Percentiles rank a stretch among this genome's conserved stretches.
Evolutionary conservation across 495 filamentous ascomycete genomes (phyloP).

Genomic region (Acidiella bohemica): DNA sequence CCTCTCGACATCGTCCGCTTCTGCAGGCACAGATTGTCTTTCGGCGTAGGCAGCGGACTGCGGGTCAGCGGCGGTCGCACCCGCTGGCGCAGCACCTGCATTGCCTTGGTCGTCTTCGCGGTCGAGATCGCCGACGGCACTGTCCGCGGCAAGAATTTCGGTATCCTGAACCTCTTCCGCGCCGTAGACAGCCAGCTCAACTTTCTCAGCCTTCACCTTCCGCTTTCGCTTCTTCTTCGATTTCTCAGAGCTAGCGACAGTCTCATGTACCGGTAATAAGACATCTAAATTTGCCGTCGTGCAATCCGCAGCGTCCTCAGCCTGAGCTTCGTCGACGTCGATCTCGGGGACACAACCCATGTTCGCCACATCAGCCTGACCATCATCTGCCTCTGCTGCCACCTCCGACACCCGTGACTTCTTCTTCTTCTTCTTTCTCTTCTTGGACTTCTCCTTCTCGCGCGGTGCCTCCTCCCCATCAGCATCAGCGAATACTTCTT

Average conservation of each 20-base stretch:
- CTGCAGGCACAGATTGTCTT: too few species aligned
- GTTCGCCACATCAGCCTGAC: not conserved
- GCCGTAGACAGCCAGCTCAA: not conserved
- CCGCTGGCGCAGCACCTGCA: too few species aligned
- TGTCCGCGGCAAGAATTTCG: not conserved
- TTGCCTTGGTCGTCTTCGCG: too few species aligned
- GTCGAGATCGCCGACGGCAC: too few species aligned
- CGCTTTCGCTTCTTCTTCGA: not conserved
- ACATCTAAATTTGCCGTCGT: too few species aligned
- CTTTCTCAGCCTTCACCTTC: not conserved
- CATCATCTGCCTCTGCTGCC: not conserved
- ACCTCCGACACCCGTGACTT: not conserved
- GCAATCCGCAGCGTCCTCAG: not conserved
- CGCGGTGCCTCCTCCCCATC: too few species aligned
- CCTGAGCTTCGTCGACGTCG: not conserved
- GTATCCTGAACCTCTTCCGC: not conserved
- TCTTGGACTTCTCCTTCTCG: slow-evolving; percentile 3
- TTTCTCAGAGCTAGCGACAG: too few species aligned
- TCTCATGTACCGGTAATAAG: too few species aligned
- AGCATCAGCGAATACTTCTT: too few species aligned
- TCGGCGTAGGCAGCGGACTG: too few species aligned
- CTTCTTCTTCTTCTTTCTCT: slow-evolving; percentile 1
- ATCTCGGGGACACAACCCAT: not conserved
- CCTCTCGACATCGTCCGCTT: too few species aligned
- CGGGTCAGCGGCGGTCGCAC: too few species aligned